These are phyloP conservation scores for Neurospora sp. DNA, from an alignment of 495 filamentous ascomycete genomes.

Conservation along the genomic window DNA sequence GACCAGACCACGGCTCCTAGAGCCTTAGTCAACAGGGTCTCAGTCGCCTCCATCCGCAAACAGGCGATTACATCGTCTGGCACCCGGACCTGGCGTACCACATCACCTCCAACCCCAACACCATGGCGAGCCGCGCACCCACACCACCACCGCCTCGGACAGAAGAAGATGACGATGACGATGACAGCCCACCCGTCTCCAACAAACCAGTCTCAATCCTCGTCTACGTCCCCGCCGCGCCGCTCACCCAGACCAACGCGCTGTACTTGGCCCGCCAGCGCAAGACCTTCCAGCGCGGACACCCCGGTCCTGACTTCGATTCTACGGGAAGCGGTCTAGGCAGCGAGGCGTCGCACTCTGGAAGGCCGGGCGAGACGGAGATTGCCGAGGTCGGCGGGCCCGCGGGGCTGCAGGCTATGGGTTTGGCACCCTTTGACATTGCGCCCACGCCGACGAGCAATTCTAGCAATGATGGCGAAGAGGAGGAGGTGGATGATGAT, in stretches of 20 bases:
- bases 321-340: constrained; percentile 37
- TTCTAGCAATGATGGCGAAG: not conserved
- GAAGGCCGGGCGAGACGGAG: constrained; percentile 33
- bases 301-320: constrained; percentile 63
- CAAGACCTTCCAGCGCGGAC: constrained; percentile 54
- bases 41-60: no score
- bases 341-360: constrained; percentile 34
- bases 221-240: constrained; percentile 77
- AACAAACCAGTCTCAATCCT: constrained; percentile 25
- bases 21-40: no score
- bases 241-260: constrained; percentile 68
- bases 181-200: not conserved
- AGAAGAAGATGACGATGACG: not conserved
- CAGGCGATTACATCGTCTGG: constrained; percentile 88
- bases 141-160: constrained; percentile 16
- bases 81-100: constrained; percentile 63
- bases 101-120: constrained; percentile 35
- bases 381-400: constrained; percentile 37
- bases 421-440: constrained; percentile 35
- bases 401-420: constrained; percentile 38
- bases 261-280: constrained; percentile 69
- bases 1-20: no score
- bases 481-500: not conserved
- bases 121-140: constrained; percentile 24
- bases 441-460: constrained; percentile 16